Conservation (phyloP, 495 filamentous ascomycete genomes). For the Penicillium fimorum region DNA sequence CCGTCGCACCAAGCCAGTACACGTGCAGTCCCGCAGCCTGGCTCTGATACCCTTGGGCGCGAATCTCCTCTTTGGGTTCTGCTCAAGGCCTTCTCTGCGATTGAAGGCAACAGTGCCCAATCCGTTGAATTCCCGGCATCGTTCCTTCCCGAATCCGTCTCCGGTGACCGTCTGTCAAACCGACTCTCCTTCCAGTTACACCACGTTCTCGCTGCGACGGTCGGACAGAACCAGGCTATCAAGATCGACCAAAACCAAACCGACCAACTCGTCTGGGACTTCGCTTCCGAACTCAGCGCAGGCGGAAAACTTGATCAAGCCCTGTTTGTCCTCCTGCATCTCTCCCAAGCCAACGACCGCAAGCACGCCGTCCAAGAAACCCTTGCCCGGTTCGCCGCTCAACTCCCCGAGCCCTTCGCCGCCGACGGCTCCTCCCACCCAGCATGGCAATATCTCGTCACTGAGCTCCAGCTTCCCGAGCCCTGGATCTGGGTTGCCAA, state of each 20-base stretch:
- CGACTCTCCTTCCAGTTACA: slow-evolving; percentile 82
- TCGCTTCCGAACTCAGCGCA: slow-evolving; percentile 69
- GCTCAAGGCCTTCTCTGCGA: slow-evolving; percentile 70
- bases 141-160: slow-evolving; percentile 50
- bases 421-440: slow-evolving; percentile 45
- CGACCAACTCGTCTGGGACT: slow-evolving; percentile 66
- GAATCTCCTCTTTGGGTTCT: slow-evolving; percentile 85
- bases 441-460: slow-evolving; percentile 55
- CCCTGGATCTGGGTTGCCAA: slow-evolving; percentile 85
- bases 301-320: slow-evolving; percentile 65
- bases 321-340: slow-evolving; percentile 73
- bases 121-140: slow-evolving; percentile 36
- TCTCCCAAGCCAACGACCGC: slow-evolving; percentile 61
- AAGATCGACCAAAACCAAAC: slow-evolving; percentile 44
- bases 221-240: slow-evolving; percentile 45
- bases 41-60: slow-evolving; percentile 47
- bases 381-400: slow-evolving; percentile 55
- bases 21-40: slow-evolving; percentile 49
- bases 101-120: slow-evolving; percentile 25
- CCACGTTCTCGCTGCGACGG: slow-evolving; percentile 53
- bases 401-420: slow-evolving; percentile 55
- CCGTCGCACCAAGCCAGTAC: slow-evolving; percentile 59
- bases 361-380: slow-evolving; percentile 65
- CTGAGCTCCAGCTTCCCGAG: slow-evolving; percentile 64
- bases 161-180: slow-evolving; percentile 65